Base-by-base conservation (phyloP, 805 yeast genomes). In the Yarrowia yakushimensis region DNA sequence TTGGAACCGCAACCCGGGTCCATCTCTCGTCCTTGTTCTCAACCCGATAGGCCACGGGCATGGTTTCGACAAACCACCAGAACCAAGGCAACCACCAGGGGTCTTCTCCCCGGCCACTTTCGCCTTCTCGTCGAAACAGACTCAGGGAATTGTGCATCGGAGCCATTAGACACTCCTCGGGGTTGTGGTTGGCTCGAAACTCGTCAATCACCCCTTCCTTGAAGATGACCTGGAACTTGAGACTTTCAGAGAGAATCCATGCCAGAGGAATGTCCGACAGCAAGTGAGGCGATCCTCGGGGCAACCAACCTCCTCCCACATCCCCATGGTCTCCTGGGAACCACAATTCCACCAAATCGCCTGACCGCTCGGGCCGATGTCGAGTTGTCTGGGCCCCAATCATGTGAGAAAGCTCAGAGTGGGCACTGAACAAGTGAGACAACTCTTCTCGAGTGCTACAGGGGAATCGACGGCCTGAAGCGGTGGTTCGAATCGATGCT, bases 321-420 rank as follows among this genome's bases (percentile, higher is more conserved):
- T 85, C 88, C 6, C 85, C 77, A 70, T 85, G 89, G 68, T 82
- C 83, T 0, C 89, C 90, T 0, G 86, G 81, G 67, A 85, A 85
- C 85, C 85, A 85, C 39, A 82, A 67, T 66, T 85, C 89, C 10
- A 78, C 67, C 27, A 79, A 67, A 66, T 78, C 81, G 2, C 67
- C 45, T 6, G 62, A 41, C 17, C 28, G 18, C 20, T 52, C 62
- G 2, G 27, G 54, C 8, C 36, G 33, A 11, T 31, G 48, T 3
- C 61, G 61, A 3, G 52, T 20, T 4, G 17, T 23, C 9, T 17
- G 31, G 2, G 17, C 20, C 4, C 60, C 34, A n/a, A 28, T 15
- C 37, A 48, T 48, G 7, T 48, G 28, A 4, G 55, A 31, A 1
- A 28, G 52, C 10, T 20, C 52, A 18, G 33, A 27, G 15, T 45